Evolutionary conservation across 768 basidiomycete species (phyloP), one percentile per base, ranked within the genome.

Genomic region (Termitomyces sp.): DNA sequence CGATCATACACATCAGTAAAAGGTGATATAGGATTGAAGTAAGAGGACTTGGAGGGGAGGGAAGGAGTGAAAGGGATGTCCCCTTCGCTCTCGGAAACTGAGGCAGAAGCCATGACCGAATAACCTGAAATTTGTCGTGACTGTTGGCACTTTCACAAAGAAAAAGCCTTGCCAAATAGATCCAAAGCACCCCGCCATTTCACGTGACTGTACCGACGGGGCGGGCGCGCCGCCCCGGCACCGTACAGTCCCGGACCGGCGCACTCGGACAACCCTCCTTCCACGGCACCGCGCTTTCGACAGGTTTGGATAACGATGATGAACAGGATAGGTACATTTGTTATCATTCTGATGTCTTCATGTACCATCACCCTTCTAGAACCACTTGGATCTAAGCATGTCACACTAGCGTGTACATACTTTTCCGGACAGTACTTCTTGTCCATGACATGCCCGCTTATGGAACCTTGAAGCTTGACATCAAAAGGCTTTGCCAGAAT

Each of bases 1-100:
- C 86, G 83, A 64, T 82, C 78, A 70, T 87, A 89, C 23, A 81
- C 75, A 70, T 78, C 83, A 50, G 80, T 78, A 56, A 92, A 73
- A 28, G 91, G 89, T 47, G 83, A 77, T 4, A 79, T 65, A 37
- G 77, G 73, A 58, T 72, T 71, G 54, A 78, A 71, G 55, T 73
- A 72, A 51, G 76, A 76, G 37, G 68, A 62, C 52, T 69, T 65
- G 28, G 64, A 53, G 65, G 70, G 51, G 63, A 69, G 48, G 23
- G 73, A 71, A 3, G 75, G 57, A 40, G 40, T 42, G 35, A 70
- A 58, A 54, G 75, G 67, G 37, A 72, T 64, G 51, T 75, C 70
- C 63, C 67, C 74, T 59, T 70, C 69, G 63, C 80, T 78, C 71
- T 76, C 74, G 60, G 71, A 60, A 60, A 73, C 59, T 50, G 76